phyloP scores from a whole-genome alignment of 2,329 filamentous ascomycete species.

The Colletotrichum limetticola region DNA sequence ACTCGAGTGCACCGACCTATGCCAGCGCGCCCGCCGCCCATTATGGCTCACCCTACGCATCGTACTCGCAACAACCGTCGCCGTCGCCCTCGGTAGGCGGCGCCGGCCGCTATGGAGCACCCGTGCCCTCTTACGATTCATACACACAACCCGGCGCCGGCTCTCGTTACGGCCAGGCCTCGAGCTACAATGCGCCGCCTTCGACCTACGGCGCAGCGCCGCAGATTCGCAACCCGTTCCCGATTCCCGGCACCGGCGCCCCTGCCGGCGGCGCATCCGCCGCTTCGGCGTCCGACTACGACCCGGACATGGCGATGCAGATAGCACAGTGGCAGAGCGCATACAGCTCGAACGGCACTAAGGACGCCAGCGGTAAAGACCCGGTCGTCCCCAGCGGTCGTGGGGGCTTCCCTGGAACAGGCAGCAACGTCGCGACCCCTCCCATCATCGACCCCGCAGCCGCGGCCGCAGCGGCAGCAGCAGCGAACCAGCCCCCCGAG shows the following conservation, averaged over 20 bases:
- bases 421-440: constrained; percentile 46
- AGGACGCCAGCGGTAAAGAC: constrained; percentile 56
- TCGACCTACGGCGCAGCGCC: constrained; percentile 63
- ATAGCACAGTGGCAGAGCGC: constrained; percentile 96
- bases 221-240: constrained; percentile 85
- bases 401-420: constrained; percentile 43
- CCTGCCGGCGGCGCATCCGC: background rate
- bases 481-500: constrained; percentile 61
- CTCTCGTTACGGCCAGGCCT: constrained; percentile 38
- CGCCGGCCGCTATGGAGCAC: constrained; percentile 34
- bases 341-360: constrained; percentile 67
- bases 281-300: constrained; percentile 53
- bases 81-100: constrained; percentile 36
- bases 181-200: constrained; percentile 45
- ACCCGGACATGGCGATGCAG: constrained; percentile 88
- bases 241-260: constrained; percentile 61
- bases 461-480: constrained; percentile 52
- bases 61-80: constrained; percentile 48
- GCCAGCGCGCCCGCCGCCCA: constrained; percentile 48
- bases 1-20: constrained; percentile 49
- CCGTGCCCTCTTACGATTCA: constrained; percentile 39
- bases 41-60: constrained; percentile 56
- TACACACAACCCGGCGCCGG: constrained; percentile 42
- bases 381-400: constrained; percentile 39
- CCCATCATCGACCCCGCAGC: constrained; percentile 42